A percentile compares a stretch with the other conserved stretches of the same genome.
Evolutionary conservation across 1,284 basidiomycete genomes (phyloP).

Genomic region (Tilletia horrida): DNA sequence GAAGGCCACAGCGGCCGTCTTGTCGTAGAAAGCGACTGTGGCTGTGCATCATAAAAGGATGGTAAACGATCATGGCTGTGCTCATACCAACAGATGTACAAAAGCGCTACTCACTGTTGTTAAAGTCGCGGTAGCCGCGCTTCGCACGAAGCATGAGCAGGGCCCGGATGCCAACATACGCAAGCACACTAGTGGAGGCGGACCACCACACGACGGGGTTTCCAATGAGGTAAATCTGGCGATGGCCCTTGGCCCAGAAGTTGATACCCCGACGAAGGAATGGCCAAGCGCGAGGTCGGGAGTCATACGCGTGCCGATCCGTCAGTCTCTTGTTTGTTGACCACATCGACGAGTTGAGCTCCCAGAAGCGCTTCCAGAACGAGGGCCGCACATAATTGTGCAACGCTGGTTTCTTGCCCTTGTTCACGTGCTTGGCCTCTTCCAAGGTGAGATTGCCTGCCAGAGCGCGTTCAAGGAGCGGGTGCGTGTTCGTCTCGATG

Average conservation of each 20-base stretch:
- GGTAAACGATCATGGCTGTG: not conserved
- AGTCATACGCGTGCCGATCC: slow-evolving; percentile 90
- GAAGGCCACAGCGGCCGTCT: slow-evolving; percentile 83
- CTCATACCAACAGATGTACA: not conserved
- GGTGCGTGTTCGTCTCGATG: slow-evolving; percentile 80
- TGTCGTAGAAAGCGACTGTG: slow-evolving; percentile 85
- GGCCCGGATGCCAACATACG: slow-evolving; percentile 69
- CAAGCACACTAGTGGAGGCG: slow-evolving; percentile 68
- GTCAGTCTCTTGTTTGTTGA: slow-evolving; percentile 93
- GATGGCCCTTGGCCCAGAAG: slow-evolving; percentile 96
- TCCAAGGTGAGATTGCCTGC: slow-evolving; percentile 19
- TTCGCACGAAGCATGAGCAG: slow-evolving; percentile 82
- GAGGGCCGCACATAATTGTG: slow-evolving; percentile 77
- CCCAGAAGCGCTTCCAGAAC: slow-evolving; percentile 85
- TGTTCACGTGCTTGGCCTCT: slow-evolving; percentile 21
- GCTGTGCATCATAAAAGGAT: slow-evolving; percentile 58
- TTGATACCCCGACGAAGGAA: slow-evolving; percentile 79
- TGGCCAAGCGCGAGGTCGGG: slow-evolving; percentile 85
- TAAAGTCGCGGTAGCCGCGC: slow-evolving; percentile 84
- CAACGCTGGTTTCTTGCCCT: slow-evolving; percentile 12
- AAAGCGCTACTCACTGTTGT: slow-evolving; percentile 67
- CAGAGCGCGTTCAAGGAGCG: slow-evolving; percentile 39
- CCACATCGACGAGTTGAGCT: slow-evolving; percentile 96
- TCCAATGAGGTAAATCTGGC: slow-evolving; percentile 89
- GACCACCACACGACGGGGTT: slow-evolving; percentile 92